A percentile compares a stretch with the other conserved stretches of the same genome.
These are phyloP conservation scores for Umbelopsis vinacea DNA, from an alignment of 192 early-diverging fungal genomes.

Conservation along the genomic window DNA sequence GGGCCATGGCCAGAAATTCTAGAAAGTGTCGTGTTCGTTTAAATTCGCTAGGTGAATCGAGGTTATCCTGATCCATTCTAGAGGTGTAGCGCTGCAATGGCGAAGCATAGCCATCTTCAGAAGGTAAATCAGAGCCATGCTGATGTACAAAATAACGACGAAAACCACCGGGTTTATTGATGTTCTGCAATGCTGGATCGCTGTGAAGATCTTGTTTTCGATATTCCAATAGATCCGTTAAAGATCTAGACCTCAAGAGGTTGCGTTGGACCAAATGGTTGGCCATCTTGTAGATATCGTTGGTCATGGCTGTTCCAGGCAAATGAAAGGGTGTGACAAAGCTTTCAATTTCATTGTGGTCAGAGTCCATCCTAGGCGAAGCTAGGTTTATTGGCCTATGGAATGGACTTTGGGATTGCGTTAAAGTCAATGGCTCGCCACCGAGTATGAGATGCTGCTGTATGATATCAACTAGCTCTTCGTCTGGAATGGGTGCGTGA, in stretches of 20 bases:
- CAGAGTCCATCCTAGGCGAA: constrained; percentile 6
- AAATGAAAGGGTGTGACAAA: constrained; percentile 46
- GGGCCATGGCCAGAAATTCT: constrained; percentile 39
- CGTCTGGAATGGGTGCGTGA: constrained; percentile 26
- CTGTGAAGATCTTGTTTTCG: constrained; percentile 7
- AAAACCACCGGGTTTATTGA: constrained; percentile 80
- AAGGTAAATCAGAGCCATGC: constrained; percentile 26
- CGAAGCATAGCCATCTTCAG: neutral
- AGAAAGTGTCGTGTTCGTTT: constrained; percentile 37
- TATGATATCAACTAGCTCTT: constrained; percentile 23
- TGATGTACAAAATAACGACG: constrained; percentile 78
- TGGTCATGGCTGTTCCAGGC: constrained; percentile 46
- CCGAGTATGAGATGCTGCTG: constrained; percentile 30
- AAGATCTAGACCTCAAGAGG: constrained; percentile 27
- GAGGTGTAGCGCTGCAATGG: neutral
- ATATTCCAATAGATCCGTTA: constrained; percentile 11
- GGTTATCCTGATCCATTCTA: neutral
- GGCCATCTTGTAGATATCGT: constrained; percentile 49
- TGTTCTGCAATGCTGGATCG: constrained; percentile 45
- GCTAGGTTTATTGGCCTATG: neutral
- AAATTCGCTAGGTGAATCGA: neutral
- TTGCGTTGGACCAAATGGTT: constrained; percentile 34
- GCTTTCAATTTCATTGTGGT: neutral
- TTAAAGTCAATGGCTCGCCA: neutral
- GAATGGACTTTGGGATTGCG: neutral